Evolutionary conservation across 2,329 filamentous ascomycete species (phyloP), one percentile per base, ranked within the genome.

Genomic region (Fusarium pseudograminearum): DNA sequence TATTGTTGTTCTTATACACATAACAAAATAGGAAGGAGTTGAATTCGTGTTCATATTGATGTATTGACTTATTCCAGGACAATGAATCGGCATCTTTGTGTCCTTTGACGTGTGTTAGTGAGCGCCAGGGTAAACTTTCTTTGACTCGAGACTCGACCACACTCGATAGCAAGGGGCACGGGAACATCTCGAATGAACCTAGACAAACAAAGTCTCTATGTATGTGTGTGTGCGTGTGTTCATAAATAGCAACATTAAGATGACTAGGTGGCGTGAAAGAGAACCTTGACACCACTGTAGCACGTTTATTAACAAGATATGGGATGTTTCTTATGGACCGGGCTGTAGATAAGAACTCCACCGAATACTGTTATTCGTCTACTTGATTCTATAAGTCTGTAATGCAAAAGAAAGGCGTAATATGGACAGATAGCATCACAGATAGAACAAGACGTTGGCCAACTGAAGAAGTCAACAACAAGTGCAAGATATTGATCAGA

Each of bases 91-190:
- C 8, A 9, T 50, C 26, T 41, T 40, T 33, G 31, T 33, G 28
- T 33, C 15, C 44, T 57, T 50, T 57, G 16, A 51, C 31, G 16
- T 31, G 28, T 42, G 36, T 51, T 51, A 12, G 45, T 57, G 20
- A 40, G 33, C 26, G 45, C 16, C 7, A 31, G 12, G 18, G 26
- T 47, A 28, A 51, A 28, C 28, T 26, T 51, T 57, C 45, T 50
- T 50, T 57, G 44, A 50, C 22, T 38, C 20, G 20, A 22, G 31
- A 57, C 34, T 51, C 26, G 33, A 28, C 5, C 14, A 18, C 31
- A 22, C 30, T 36, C 53, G 26, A 31, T 15, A 10, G n/a, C 7
- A 40, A 40, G 26, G 53, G 24, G 18, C 10, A 47, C 8, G 14
- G 22, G n/a, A 22, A 6, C 26, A 33, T 16, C 40, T 48, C 7